These are phyloP conservation scores for Asclepias syriaca DNA, from an alignment of 257 asterid genomes.

Conservation along the genomic window DNA sequence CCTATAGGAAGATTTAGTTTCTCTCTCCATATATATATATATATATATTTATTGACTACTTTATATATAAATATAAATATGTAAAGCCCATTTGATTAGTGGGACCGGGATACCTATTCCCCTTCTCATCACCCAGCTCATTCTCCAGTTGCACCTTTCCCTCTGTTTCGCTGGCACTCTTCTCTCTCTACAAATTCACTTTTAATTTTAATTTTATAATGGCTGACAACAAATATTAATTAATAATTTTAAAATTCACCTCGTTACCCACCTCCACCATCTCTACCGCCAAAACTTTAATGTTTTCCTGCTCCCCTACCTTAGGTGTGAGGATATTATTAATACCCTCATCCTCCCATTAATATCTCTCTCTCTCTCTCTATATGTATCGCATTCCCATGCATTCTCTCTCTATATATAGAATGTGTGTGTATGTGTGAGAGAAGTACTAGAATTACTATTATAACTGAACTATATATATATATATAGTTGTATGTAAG, in stretches of 20 bases:
- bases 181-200: not conserved
- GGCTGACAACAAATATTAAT: no score
- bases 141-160: slow-evolving; percentile 1
- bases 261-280: no score
- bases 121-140: slow-evolving; percentile 27
- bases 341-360: slow-evolving; percentile 18
- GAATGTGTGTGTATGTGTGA: not conserved
- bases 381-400: not conserved
- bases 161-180: slow-evolving; percentile 18
- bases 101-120: slow-evolving; percentile 23
- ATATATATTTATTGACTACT: no score
- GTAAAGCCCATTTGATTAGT: slow-evolving; percentile 4
- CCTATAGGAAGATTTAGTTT: no score
- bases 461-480: no score
- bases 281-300: no score
- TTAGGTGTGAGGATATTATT: slow-evolving; percentile 23
- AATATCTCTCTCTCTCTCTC: not conserved
- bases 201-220: no score
- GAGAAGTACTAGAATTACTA: not conserved
- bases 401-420: not conserved
- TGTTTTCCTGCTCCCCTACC: slow-evolving; percentile 4
- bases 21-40: no score
- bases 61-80: no score
- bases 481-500: not conserved
- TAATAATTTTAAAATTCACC: no score